Evolutionary conservation across 2,329 filamentous ascomycete genomes (phyloP), one percentile per base, ranked within the genome.

Genomic region (Juglanconis sp.): DNA sequence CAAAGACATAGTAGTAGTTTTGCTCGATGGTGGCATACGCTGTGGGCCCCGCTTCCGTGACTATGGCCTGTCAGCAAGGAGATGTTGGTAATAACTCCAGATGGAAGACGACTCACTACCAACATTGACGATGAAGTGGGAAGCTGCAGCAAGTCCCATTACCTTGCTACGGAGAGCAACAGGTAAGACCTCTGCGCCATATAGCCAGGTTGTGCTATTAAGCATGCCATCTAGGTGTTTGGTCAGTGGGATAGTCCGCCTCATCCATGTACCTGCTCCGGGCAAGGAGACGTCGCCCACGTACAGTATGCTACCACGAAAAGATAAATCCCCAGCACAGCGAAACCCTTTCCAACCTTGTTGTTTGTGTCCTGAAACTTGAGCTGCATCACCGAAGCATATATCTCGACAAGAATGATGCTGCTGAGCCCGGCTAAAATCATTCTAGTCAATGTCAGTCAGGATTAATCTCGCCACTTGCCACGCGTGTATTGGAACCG

Each of bases 1-100:
- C 81, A 57, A 85, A 85, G n/a, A 85, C 82, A 63, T 84, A 85
- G 66, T 85, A 85, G 67, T 85, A 86, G 62, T 84, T 85, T 65
- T 85, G 78, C 11, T 75, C 68, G 55, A 86, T 85, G 46, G 76
- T 82, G 8, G 79, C 79, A 64, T 85, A 84, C 0, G 82, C 82
- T 53, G 74, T 82, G 0, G 82, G 82, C 0, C 81, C 81, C 6
- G 80, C 80, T 68, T 82, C 79, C 55, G 80, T 83, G 65, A 82
- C 75, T 63, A 32, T 38, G 24, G 6, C 11, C 11, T 86, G 10
- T 55, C 17, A 60, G 53, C 38, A 24, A 17, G 6, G 51, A 8
- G 1, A 4, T 15, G 24, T 24, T 24, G 24, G 24, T n/a, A 31
- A 13, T 38, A 5, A 4, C n/a, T 31, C 5, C 44, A 15, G 5